Evolutionary conservation across 331 rosid species (phyloP), one percentile per base, ranked within the genome.

Genomic region (Malus hybrid): DNA sequence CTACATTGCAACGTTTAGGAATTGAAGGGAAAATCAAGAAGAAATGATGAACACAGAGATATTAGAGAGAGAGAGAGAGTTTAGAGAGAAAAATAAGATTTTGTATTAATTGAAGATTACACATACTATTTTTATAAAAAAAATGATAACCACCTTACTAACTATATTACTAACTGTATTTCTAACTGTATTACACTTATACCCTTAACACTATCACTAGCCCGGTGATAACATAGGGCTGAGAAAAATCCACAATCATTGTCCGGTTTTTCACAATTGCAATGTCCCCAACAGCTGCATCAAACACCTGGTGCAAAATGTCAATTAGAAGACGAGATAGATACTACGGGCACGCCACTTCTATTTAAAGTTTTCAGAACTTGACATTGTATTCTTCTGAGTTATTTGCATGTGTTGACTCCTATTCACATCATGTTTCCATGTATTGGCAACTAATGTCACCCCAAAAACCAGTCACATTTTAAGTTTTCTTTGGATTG

Each of bases 251-350:
- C 39, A 74, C 99, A 59, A 85, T 77, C 83, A 6, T 81, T 3
- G 96, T 92, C 27, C 99, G 88, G 83, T 94, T 94, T 36, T 89
- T 89, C 71, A 90, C 97, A 70, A 94, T 94, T 66, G 96, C 84
- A 78, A 94, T 85, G 84, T 94, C 99, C 79, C 99, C 99, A 22
- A 94, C 92, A 78, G 85, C 96, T 1, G 97, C 99, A 89, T 92
- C 97, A 64, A 76, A 88, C 71, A 84, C 83, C 99, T 94, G 82
- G 33, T 39, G 81, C 54, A 84, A 83, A 83, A 34, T 79, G 77
- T 73, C 78, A 28, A 57, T 69, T 22, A 68, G 73, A 65, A 75
- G 42, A 29, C 8, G 10, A 4, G 27, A 28, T n/a, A 63, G 12
- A 18, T 39, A 32, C 15, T 33, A 50, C 44, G 11, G 82, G 33